Percentiles rank a stretch among this genome's conserved stretches.
These are phyloP conservation scores for Penicillium ochrochloron DNA, from an alignment of 495 filamentous ascomycete genomes.

Conservation along the genomic window DNA sequence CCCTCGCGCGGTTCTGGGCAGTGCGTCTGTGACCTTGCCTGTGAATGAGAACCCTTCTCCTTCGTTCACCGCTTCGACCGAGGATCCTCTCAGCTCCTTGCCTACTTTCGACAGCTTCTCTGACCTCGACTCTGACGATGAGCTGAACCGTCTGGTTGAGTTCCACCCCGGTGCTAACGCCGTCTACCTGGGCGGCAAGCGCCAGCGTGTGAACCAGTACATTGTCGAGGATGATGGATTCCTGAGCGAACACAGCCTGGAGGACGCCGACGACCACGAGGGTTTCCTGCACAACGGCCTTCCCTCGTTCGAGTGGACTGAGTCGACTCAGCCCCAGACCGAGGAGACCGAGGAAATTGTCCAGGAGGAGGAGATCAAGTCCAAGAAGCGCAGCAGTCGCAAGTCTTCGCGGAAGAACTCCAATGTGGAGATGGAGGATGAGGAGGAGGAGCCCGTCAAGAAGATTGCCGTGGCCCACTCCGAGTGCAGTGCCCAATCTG, in stretches of 20 bases:
- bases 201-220: conserved; percentile 71
- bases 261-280: conserved; percentile 71
- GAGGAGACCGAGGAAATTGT: conserved; percentile 32
- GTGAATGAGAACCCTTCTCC: conserved; percentile 54
- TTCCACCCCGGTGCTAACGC: conserved; percentile 63
- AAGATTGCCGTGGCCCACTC: conserved; percentile 21
- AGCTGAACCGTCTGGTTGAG: conserved; percentile 78
- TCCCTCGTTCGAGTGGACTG: conserved; percentile 44
- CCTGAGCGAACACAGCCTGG: conserved; percentile 75
- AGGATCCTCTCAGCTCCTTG: conserved; percentile 62
- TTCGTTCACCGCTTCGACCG: conserved; percentile 52
- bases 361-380: conserved; percentile 54
- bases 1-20: conserved; percentile 73
- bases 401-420: conserved; percentile 55
- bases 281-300: conserved; percentile 58
- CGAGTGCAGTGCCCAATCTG: conserved; percentile 22
- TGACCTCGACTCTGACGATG: conserved; percentile 91
- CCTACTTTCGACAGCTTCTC: conserved; percentile 83
- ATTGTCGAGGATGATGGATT: conserved; percentile 75
- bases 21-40: conserved; percentile 62
- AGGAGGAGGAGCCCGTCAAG: conserved; percentile 31
- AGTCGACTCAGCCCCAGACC: conserved; percentile 33
- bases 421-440: conserved; percentile 33
- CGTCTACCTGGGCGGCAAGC: conserved; percentile 72
- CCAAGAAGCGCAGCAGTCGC: conserved; percentile 63